Evolutionary conservation across 2,329 filamentous ascomycete species (phyloP).

Genomic region (Diplodia corticola): DNA sequence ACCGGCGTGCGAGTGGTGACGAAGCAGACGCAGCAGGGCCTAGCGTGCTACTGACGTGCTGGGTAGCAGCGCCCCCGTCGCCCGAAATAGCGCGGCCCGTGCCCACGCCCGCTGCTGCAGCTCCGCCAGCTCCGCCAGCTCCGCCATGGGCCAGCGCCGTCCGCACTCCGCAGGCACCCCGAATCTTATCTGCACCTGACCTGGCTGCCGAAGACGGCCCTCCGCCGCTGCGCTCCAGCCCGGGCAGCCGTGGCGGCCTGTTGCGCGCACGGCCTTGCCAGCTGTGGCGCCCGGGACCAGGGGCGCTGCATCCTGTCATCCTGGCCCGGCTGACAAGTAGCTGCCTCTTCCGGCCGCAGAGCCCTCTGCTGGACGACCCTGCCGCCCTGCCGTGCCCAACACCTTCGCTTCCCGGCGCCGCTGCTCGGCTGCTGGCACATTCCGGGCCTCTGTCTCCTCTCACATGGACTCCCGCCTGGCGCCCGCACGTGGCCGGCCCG

Average conservation of each 20-base stretch:
- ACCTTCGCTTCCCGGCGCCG: background rate
- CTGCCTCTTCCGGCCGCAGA: conserved; percentile 3
- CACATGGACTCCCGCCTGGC: background rate
- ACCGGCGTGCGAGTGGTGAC: background rate
- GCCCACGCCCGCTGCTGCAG: background rate
- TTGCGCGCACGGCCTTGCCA: background rate
- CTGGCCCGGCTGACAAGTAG: background rate
- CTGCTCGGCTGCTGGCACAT: background rate
- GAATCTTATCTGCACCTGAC: conserved; percentile 13
- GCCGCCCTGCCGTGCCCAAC: background rate
- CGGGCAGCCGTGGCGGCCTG: background rate
- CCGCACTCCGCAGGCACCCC: too few species aligned
- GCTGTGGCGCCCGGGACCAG: background rate
- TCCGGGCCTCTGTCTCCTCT: background rate
- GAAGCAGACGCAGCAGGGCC: conserved; percentile 12
- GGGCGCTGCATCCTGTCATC: background rate
- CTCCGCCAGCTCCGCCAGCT: conserved; percentile 1
- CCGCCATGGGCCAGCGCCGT: background rate
- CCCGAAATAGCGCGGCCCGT: conserved; percentile 6
- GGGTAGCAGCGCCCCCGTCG: too few species aligned
- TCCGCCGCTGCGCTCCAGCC: background rate
- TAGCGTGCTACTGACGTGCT: too few species aligned
- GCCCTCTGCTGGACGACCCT: background rate
- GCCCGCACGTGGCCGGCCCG: conserved; percentile 11
- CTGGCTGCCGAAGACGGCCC: background rate